Evolutionary conservation across 306 rosid species (phyloP).

Genomic region (Prinsepia uniflora): DNA sequence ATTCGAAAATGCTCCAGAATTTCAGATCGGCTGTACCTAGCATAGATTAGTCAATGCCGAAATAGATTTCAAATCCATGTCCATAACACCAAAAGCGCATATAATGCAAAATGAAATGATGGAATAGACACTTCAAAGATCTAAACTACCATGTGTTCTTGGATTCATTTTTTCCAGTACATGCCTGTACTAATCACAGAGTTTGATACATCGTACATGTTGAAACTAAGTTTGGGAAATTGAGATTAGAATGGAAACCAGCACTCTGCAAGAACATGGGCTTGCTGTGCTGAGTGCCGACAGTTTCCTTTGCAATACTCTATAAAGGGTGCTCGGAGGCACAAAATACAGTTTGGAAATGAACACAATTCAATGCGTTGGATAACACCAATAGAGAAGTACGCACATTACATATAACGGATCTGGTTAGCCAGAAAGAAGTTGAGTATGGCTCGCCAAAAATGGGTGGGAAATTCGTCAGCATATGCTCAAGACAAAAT

Average conservation of each 20-base stretch:
- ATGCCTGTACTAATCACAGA: neutral
- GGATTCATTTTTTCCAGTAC: neutral
- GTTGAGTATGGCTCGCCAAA: neutral
- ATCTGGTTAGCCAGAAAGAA: neutral
- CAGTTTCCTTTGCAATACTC: neutral
- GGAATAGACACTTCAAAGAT: neutral
- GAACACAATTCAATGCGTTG: neutral
- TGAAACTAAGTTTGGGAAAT: neutral
- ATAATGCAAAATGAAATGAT: neutral
- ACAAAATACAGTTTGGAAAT: neutral
- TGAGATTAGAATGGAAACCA: neutral
- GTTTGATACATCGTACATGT: neutral
- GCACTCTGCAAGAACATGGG: neutral
- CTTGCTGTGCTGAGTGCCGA: neutral
- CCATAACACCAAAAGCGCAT: slow-evolving; percentile 1
- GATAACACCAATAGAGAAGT: neutral
- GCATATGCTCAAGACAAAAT: neutral
- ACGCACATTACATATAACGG: neutral
- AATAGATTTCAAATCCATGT: neutral
- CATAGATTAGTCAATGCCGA: slow-evolving; percentile 9
- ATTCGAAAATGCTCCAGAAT: slow-evolving; percentile 77
- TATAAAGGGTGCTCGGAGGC: neutral
- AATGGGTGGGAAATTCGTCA: neutral
- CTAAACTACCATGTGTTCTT: neutral
- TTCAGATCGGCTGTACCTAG: slow-evolving; percentile 66